Percentiles rank a stretch among this genome's conserved stretches.
These are phyloP conservation scores for Coemansia sp. DNA, from an alignment of 192 early-diverging fungal genomes.

Conservation along the genomic window DNA sequence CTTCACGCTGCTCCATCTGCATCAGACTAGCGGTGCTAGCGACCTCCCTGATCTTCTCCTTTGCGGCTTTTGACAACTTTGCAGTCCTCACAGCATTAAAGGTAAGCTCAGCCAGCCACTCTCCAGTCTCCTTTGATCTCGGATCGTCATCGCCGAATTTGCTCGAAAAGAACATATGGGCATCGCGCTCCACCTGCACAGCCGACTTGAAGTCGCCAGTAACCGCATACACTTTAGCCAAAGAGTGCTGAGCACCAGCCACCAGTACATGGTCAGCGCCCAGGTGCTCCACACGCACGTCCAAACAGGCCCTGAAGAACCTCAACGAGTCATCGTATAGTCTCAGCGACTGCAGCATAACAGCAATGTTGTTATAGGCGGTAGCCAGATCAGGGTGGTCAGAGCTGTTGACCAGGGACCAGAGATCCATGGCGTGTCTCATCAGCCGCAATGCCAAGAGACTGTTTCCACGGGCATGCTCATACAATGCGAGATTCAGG, in stretches of 20 bases:
- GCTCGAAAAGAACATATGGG: conserved; percentile 61
- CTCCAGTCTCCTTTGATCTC: conserved; percentile 66
- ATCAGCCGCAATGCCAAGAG: conserved; percentile 70
- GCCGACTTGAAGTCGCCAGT: conserved; percentile 76
- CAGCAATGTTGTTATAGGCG: conserved; percentile 64
- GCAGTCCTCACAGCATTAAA: conserved; percentile 58
- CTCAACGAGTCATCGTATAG: conserved; percentile 59
- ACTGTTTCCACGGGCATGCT: conserved; percentile 75
- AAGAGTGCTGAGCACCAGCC: conserved; percentile 66
- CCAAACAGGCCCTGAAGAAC: conserved; percentile 73
- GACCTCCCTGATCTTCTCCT: conserved; percentile 32
- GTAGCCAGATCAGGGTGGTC: conserved; percentile 84
- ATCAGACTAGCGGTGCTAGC: conserved; percentile 28
- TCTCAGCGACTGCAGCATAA: conserved; percentile 73
- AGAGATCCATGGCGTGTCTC: conserved; percentile 78
- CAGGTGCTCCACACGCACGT: conserved; percentile 64
- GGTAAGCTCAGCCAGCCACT: conserved; percentile 68
- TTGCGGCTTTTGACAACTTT: conserved; percentile 39
- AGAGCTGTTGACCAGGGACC: conserved; percentile 73
- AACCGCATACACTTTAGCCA: conserved; percentile 73
- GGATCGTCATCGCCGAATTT: conserved; percentile 70
- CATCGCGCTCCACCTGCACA: conserved; percentile 66
- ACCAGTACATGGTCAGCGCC: conserved; percentile 72
- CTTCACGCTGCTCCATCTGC: conserved; percentile 41
- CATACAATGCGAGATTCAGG: conserved; percentile 87